A percentile compares a stretch with the other conserved stretches of the same genome.
Conservation (phyloP, 1,284 basidiomycete genomes). For the Thelephora terrestris region DNA sequence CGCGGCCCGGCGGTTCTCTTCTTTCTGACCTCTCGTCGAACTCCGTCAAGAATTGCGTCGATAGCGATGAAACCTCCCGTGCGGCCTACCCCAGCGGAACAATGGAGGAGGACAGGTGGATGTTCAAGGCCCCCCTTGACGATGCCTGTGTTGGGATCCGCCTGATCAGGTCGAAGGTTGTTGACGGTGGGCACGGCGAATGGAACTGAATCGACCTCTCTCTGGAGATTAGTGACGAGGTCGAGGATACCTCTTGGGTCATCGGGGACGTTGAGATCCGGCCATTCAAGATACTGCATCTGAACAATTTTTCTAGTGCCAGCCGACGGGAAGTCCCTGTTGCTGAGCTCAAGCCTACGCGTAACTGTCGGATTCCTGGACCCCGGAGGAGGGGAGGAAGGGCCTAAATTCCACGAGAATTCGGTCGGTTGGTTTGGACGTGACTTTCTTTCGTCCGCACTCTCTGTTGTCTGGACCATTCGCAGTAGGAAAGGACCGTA, state of each 20-base stretch:
- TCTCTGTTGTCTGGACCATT: conserved; percentile 47
- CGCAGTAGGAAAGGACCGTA: conserved; percentile 67
- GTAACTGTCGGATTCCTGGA: conserved; percentile 34
- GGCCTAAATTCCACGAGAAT: not conserved
- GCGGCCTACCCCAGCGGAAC: conserved; percentile 86
- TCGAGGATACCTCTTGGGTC: conserved; percentile 65
- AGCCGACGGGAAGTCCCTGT: conserved; percentile 46
- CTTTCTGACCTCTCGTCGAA: conserved; percentile 52
- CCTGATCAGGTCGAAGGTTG: conserved; percentile 9
- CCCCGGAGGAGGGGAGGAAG: conserved; percentile 6
- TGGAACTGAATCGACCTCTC: conserved; percentile 43
- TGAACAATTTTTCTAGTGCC: conserved; percentile 60
- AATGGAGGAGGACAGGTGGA: conserved; percentile 61
- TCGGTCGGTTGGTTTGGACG: conserved; percentile 7
- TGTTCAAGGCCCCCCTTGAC: conserved; percentile 36
- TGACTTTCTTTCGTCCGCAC: conserved; percentile 19
- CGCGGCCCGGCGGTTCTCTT: conserved; percentile 14
- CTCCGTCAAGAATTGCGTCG: conserved; percentile 75
- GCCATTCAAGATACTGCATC: conserved; percentile 87
- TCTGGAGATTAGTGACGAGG: conserved; percentile 55
- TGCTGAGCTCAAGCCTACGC: conserved; percentile 60
- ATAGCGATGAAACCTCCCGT: conserved; percentile 89
- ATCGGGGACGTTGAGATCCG: conserved; percentile 88
- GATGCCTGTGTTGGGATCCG: conserved; percentile 42
- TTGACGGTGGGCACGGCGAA: not conserved